Evolutionary conservation across 2,329 filamentous ascomycete species (phyloP).

Genomic region (Colletotrichum salicis): DNA sequence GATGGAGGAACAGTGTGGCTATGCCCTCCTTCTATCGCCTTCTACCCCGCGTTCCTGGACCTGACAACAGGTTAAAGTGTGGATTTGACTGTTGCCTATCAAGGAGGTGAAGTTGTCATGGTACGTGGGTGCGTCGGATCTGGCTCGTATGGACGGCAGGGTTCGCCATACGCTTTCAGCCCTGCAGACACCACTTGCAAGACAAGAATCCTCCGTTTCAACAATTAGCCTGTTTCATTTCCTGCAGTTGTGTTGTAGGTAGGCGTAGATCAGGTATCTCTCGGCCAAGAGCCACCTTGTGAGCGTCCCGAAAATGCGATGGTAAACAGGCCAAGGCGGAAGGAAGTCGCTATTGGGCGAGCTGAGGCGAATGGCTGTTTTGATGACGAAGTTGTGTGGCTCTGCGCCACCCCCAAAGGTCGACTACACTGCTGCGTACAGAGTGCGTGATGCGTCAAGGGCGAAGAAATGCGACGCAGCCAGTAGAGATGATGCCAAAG

Average conservation of each 20-base stretch:
- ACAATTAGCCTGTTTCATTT: constrained; percentile 26
- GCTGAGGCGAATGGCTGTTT: constrained; percentile 2
- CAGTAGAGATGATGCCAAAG: constrained; percentile 1
- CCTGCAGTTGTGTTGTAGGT: constrained; percentile 15
- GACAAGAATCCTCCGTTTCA: constrained; percentile 17
- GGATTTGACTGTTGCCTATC: constrained; percentile 8
- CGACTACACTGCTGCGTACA: background rate
- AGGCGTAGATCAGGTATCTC: constrained; percentile 9
- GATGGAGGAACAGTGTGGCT: constrained; percentile 13
- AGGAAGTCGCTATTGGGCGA: background rate
- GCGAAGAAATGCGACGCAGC: background rate
- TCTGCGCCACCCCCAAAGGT: constrained; percentile 10
- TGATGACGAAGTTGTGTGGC: constrained; percentile 17
- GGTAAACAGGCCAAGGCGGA: background rate
- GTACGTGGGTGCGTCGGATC: constrained; percentile 14
- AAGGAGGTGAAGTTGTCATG: constrained; percentile 19
- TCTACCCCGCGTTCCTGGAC: constrained; percentile 25
- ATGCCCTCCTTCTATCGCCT: constrained; percentile 25
- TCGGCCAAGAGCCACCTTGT: background rate
- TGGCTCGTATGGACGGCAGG: constrained; percentile 16
- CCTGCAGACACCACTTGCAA: constrained; percentile 16
- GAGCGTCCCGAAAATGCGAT: constrained; percentile 1
- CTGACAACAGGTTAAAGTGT: background rate
- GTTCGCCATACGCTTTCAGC: constrained; percentile 17
- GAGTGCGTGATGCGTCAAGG: background rate